A percentile compares a stretch with the other conserved stretches of the same genome.
phyloP scores from a whole-genome alignment of 805 yeast species.

The Zygosaccharomyces rouxii region DNA sequence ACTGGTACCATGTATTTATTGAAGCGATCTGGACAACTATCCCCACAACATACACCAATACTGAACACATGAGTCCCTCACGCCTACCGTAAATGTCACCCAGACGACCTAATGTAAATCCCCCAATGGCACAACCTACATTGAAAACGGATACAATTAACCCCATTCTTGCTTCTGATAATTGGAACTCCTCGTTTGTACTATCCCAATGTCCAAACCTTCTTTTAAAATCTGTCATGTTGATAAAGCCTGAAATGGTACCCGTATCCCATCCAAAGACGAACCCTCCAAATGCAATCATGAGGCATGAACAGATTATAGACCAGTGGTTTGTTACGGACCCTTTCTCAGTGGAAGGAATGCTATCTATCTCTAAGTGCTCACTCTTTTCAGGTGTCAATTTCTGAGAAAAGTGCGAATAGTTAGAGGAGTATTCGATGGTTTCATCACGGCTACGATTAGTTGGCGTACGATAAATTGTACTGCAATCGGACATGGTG shows the following conservation, averaged over 20 bases:
- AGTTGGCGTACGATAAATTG: neutral
- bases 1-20: conserved; percentile 58
- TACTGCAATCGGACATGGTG: neutral
- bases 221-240: conserved; percentile 47
- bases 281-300: conserved; percentile 39
- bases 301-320: conserved; percentile 37
- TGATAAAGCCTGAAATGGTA: conserved; percentile 71
- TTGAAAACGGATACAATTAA: conserved; percentile 59
- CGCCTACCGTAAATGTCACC: conserved; percentile 68
- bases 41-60: conserved; percentile 63
- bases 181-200: conserved; percentile 33
- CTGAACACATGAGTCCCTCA: conserved; percentile 54
- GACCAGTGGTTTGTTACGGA: conserved; percentile 17
- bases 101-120: conserved; percentile 51
- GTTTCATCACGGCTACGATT: neutral
- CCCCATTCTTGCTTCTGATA: conserved; percentile 54
- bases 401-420: neutral
- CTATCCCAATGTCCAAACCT: conserved; percentile 50
- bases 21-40: conserved; percentile 61
- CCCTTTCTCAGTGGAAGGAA: neutral
- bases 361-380: neutral
- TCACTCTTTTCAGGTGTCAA: neutral
- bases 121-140: conserved; percentile 75
- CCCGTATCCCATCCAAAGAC: conserved; percentile 78
- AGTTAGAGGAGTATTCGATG: neutral